Evolutionary conservation across 2,329 filamentous ascomycete genomes (phyloP).

Genomic region (Hypocrella siamensis): DNA sequence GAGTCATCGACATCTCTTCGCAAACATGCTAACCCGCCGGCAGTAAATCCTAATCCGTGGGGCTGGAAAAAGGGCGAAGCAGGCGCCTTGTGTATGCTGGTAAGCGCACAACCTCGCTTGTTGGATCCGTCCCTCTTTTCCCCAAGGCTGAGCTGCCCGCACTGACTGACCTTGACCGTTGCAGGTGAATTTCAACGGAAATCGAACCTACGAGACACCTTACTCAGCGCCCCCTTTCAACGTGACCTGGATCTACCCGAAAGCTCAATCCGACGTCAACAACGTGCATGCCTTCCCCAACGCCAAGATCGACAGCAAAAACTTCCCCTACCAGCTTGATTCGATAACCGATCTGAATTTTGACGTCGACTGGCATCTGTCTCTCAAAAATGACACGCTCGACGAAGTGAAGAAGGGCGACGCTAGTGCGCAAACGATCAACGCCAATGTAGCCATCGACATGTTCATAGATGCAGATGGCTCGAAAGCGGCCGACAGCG

Average conservation of each 20-base stretch:
- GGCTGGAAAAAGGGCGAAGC: constrained; percentile 21
- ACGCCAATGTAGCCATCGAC: constrained; percentile 42
- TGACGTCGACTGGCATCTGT: constrained; percentile 32
- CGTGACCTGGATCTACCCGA: constrained; percentile 36
- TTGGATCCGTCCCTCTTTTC: too few relatives aligned
- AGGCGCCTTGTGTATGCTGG: constrained; percentile 35
- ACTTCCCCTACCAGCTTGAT: constrained; percentile 26
- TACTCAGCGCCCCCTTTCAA: constrained; percentile 31
- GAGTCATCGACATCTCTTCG: constrained; percentile 1
- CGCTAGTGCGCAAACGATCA: constrained; percentile 21
- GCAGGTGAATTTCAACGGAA: constrained; percentile 11
- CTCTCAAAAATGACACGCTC: constrained; percentile 23
- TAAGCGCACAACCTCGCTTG: constrained; percentile 19
- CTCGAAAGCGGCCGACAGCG: constrained; percentile 20
- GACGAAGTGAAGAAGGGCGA: constrained; percentile 17
- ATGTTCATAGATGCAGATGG: constrained; percentile 37
- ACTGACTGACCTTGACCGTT: constrained; percentile 1
- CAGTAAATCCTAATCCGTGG: constrained; percentile 43
- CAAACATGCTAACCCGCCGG: too few relatives aligned
- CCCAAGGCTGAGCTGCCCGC: too few relatives aligned
- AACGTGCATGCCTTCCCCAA: constrained; percentile 40
- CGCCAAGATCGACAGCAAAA: constrained; percentile 26
- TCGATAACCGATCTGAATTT: constrained; percentile 23
- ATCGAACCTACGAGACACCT: constrained; percentile 30
- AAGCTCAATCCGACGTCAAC: constrained; percentile 13